Base-by-base conservation (phyloP, 805 yeast genomes). In the Huiozyma sinensis region DNA sequence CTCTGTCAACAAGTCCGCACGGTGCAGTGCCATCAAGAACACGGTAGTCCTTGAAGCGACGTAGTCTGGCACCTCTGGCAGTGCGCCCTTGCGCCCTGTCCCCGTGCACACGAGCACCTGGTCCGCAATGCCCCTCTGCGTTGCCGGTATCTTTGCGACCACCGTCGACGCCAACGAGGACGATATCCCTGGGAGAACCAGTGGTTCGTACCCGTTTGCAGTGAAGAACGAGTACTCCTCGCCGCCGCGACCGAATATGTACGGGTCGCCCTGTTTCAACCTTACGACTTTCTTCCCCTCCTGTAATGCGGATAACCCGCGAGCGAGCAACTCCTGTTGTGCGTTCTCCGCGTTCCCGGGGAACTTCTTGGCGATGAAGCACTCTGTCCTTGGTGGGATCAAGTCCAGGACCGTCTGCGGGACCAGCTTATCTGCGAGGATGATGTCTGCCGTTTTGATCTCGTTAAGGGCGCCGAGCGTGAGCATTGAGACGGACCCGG, bases 301-400 rank as follows among this genome's bases (percentile, higher is more conserved):
- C 28, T 68, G 50, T 28, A 87, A 61, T 0, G 79, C 81, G 32
- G 71, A 72, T 12, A 90, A 64, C 0, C 95, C 97, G 50, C 81
- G 60, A n/a, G 71, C 67, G 32, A 87, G 66, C 38, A 90, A 70
- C 62, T 90, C 95, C 47, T 83, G 74, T 63, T 90, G 97, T 0
- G 97, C 97, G 40, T 75, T 74, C 56, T 88, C 96, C 1, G 97
- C 97, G 60, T 90, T 90, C 1, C 97, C 97, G 2, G 97, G 97
- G 65, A 88, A 90, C 62, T 90, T 90, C 36, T 87, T 73, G 1
- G 97, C 97, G 47, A 90, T 88, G 58, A 83, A 87, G 4, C 82
- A 68, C 38, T 79, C 81, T 1, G 94, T 84, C 30, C 71, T 70
- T 30, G 73, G 60, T 0, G 97, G 97, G n/a, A 90, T 81, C 13